phyloP scores from a whole-genome alignment of 371 early-diverging fungal species.

The Mortierella sp. region DNA sequence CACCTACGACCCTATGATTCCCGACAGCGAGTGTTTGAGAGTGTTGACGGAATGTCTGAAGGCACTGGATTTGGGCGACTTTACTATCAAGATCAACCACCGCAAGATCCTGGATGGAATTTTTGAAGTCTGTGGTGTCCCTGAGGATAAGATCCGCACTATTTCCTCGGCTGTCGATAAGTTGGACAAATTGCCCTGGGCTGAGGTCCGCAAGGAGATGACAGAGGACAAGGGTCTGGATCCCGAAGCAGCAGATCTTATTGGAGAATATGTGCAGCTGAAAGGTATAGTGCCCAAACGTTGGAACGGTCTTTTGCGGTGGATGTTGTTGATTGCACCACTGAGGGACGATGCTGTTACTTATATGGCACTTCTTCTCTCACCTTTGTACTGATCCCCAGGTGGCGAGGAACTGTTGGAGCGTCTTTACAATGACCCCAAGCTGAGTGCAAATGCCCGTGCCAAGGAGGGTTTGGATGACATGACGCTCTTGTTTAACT shows the following conservation, averaged over 20 bases:
- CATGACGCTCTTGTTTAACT: constrained; percentile 88
- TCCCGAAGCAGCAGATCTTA: constrained; percentile 84
- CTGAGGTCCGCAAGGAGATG: constrained; percentile 96
- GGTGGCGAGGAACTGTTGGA: constrained; percentile 85
- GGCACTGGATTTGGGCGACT: constrained; percentile 83
- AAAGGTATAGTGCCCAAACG: constrained; percentile 78
- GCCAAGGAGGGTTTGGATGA: constrained; percentile 92
- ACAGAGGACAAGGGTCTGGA: constrained; percentile 89
- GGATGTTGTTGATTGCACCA: neutral
- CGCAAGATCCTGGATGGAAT: constrained; percentile 97
- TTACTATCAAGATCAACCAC: constrained; percentile 96
- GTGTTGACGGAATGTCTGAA: constrained; percentile 87
- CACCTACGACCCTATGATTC: constrained; percentile 93
- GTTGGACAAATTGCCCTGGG: constrained; percentile 97
- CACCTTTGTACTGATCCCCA: constrained; percentile 6
- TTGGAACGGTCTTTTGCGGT: neutral
- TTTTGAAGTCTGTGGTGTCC: constrained; percentile 96
- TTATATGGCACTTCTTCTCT: neutral
- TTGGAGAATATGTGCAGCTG: constrained; percentile 89
- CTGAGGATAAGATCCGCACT: constrained; percentile 82
- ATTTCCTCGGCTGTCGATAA: constrained; percentile 99
- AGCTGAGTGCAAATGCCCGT: constrained; percentile 71
- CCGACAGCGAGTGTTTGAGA: constrained; percentile 96
- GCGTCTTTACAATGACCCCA: constrained; percentile 69
- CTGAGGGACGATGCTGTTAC: too few species aligned